Evolutionary conservation across 176 grass and related monocot genomes (phyloP).

Genomic region (Aegilops sharonensis): DNA sequence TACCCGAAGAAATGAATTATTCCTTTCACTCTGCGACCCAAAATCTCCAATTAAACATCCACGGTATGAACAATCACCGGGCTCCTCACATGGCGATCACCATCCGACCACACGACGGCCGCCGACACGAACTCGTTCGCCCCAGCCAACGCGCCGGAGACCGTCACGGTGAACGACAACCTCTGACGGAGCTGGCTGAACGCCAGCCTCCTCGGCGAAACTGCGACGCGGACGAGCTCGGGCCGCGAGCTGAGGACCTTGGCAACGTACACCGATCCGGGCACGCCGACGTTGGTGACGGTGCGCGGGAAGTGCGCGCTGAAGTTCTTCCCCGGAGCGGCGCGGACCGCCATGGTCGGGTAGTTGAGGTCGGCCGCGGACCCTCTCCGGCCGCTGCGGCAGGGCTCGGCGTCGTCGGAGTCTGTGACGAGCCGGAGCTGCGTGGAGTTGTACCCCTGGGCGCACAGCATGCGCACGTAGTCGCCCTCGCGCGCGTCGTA

Average conservation of each 20-base stretch:
- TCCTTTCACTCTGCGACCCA: background rate
- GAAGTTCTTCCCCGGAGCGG: background rate
- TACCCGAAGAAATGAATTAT: background rate
- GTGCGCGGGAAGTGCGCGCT: conserved; percentile 23
- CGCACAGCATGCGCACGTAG: conserved; percentile 45
- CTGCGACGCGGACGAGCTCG: background rate
- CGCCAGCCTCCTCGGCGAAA: conserved; percentile 11
- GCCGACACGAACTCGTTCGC: conserved; percentile 17
- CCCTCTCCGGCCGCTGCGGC: background rate
- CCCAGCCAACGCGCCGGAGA: background rate
- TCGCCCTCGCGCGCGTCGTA: conserved; percentile 31
- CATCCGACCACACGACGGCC: conserved; percentile 37
- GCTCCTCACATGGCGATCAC: conserved; percentile 9
- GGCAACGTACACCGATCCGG: conserved; percentile 3
- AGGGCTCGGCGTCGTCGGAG: background rate
- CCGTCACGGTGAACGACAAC: conserved; percentile 14
- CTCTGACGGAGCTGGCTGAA: conserved; percentile 17
- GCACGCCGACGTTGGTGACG: conserved; percentile 47
- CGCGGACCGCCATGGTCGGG: conserved; percentile 42
- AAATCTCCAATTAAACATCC: background rate
- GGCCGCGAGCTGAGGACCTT: background rate
- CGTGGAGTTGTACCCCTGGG: conserved; percentile 39
- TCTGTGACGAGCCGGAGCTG: conserved; percentile 29
- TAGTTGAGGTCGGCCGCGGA: conserved; percentile 38
- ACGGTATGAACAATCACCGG: conserved; percentile 27